phyloP scores from a whole-genome alignment of 371 early-diverging fungal genomes.

The Haplosporangium sp. region DNA sequence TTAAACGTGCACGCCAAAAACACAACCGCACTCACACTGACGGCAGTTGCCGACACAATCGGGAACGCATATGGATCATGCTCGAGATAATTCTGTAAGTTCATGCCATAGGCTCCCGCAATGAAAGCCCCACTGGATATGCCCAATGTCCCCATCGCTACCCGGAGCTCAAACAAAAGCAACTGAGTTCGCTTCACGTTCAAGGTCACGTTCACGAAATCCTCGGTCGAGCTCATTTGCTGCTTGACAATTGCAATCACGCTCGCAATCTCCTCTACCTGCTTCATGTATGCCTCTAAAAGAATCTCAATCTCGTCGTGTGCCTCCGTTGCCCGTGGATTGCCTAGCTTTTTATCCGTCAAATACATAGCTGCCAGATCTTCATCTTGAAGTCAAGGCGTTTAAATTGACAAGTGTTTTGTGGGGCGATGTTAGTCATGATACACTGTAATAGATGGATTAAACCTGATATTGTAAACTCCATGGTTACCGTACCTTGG shows the following conservation, averaged over 20 bases:
- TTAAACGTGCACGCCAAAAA: conserved; percentile 32
- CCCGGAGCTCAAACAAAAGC: conserved; percentile 82
- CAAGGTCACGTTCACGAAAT: conserved; percentile 83
- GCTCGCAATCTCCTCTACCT: conserved; percentile 85
- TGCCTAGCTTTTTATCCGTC: conserved; percentile 74
- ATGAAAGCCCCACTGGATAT: conserved; percentile 77
- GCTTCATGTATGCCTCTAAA: conserved; percentile 87
- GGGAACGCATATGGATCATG: conserved; percentile 72
- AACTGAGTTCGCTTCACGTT: conserved; percentile 85
- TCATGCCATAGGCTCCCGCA: conserved; percentile 87
- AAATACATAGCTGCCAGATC: conserved; percentile 91
- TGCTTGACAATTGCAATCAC: conserved; percentile 70
- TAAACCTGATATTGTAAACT: too few species aligned
- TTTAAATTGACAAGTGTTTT: too few species aligned
- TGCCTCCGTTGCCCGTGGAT: conserved; percentile 65
- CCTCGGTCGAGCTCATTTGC: conserved; percentile 85
- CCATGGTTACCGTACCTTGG: conserved; percentile 69
- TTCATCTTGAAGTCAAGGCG: conserved; percentile 69
- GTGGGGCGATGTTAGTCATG: too few species aligned
- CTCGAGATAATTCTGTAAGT: conserved; percentile 79
- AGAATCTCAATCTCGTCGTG: conserved; percentile 90
- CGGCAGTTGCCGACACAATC: conserved; percentile 63
- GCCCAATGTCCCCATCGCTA: conserved; percentile 82
- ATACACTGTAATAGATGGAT: too few species aligned
- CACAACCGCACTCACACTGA: conserved; percentile 22